phyloP scores from a whole-genome alignment of 805 yeast species.

The Peterozyma toletana region DNA sequence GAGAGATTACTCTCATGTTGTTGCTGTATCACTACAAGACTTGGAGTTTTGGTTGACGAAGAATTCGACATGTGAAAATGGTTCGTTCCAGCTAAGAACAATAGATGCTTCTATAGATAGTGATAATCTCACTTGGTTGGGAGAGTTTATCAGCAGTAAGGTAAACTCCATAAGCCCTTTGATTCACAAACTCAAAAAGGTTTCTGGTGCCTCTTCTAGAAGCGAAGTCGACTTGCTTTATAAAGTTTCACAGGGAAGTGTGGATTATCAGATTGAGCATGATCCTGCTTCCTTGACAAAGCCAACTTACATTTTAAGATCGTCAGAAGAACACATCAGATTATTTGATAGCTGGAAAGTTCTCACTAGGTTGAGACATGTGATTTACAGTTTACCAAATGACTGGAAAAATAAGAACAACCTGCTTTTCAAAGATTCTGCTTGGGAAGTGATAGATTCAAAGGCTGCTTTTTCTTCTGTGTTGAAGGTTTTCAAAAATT shows the following conservation, averaged over 20 bases:
- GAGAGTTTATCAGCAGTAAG: conserved; percentile 10
- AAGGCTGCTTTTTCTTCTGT: conserved; percentile 46
- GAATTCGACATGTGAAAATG: conserved; percentile 9
- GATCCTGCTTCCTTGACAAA: conserved; percentile 89
- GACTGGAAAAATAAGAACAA: conserved; percentile 37
- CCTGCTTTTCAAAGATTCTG: conserved; percentile 18
- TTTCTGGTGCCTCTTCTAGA: background rate
- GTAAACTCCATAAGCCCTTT: background rate
- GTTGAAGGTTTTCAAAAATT: conserved; percentile 51
- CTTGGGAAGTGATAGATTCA: conserved; percentile 26
- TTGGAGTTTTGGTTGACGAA: conserved; percentile 30
- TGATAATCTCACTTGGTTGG: conserved; percentile 17
- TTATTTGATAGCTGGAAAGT: conserved; percentile 85
- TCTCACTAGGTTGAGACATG: conserved; percentile 70
- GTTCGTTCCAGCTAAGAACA: conserved; percentile 6
- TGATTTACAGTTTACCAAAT: conserved; percentile 49
- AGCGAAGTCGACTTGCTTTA: conserved; percentile 33
- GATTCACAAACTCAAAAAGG: background rate
- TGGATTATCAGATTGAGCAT: conserved; percentile 45
- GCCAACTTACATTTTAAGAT: conserved; percentile 75
- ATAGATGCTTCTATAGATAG: conserved; percentile 7
- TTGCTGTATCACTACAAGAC: conserved; percentile 10
- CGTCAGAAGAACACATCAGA: conserved; percentile 68
- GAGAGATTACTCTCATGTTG: background rate
- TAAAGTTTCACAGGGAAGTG: conserved; percentile 30